Percentiles rank a stretch among this genome's conserved stretches.
phyloP scores from a whole-genome alignment of 345 rosid species.

The Mangifera indica region DNA sequence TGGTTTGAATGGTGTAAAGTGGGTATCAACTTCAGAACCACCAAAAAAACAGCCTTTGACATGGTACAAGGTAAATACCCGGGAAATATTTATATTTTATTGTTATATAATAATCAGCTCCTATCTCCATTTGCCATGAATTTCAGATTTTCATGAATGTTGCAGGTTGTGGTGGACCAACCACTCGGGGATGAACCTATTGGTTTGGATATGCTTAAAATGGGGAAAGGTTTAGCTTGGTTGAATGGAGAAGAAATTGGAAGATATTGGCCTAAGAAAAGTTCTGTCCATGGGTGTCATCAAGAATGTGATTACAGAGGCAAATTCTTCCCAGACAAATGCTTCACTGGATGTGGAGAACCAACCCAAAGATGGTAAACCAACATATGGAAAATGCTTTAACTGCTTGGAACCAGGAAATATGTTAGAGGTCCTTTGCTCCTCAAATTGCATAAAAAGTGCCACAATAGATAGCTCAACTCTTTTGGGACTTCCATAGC shows the following conservation, averaged over 20 bases:
- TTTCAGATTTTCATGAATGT: constrained; percentile 2
- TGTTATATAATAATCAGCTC: background rate
- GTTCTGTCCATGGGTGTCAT: constrained; percentile 51
- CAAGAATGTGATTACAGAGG: constrained; percentile 78
- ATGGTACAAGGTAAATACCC: constrained; percentile 77
- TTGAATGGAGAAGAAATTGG: constrained; percentile 97
- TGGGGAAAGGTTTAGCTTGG: constrained; percentile 99
- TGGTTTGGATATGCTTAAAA: constrained; percentile 80
- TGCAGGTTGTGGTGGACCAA: constrained; percentile 66
- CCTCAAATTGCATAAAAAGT: background rate
- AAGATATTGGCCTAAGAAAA: constrained; percentile 74
- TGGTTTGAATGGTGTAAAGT: constrained; percentile 41
- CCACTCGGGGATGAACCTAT: constrained; percentile 85
- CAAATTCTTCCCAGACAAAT: constrained; percentile 73
- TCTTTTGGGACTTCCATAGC: background rate
- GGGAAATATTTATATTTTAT: constrained; percentile 1
- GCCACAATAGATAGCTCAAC: too few species aligned
- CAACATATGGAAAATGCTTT: background rate
- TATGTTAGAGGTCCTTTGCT: background rate
- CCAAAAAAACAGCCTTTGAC: constrained; percentile 75
- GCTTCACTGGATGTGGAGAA: constrained; percentile 84
- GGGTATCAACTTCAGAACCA: constrained; percentile 67
- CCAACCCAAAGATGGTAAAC: constrained; percentile 93
- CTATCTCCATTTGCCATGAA: background rate
- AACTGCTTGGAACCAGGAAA: background rate